Base-by-base conservation (phyloP, 306 rosid genomes). In the Mimosa pudica region DNA sequence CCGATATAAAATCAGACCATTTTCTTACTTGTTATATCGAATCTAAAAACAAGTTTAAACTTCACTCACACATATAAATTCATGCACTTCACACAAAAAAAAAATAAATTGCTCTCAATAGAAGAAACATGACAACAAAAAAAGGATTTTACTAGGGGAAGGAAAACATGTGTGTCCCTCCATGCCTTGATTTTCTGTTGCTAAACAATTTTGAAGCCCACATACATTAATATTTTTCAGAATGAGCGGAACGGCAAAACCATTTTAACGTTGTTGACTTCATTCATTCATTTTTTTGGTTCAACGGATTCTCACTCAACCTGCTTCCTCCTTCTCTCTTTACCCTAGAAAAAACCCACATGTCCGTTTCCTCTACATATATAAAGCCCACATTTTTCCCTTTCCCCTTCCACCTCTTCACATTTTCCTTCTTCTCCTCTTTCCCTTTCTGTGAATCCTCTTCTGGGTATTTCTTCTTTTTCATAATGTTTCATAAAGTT, bases 301-400 rank as follows among this genome's bases (percentile, higher is more conserved):
- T 52, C 32, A 42, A 79, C 74, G 82, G 82, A 77, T 55, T 74
- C 38, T 42, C 48, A 80, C 30, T 24, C 48, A 80, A 33, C 83
- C 74, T 45, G 52, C 63, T 66, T 44, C 64, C 74, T 77, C 82
- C 79, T 47, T 70, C 32, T 12, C 63, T 68, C 79, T 42, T 75
- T 85, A 84, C 92, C 97, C 94, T 85, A 88, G 76, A 86, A 60
- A 58, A 85, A 71, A 86, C 49, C 57, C 92, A 72, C 60, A 79
- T n/a, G 77, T 76, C 78, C 79, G 54, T 66, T 77, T 84, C 90
- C 86, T 80, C 90, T 88, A 82, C 93, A 83, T 88, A 82, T 92
- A 83, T 88, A 88, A 89, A 82, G 88, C 89, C 84, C 80, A 9
- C 17, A 61, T 75, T 84, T 80, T 87, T 71, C 82, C 66, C 62